Conservation (phyloP, 257 asterid genomes). For the Solanum arcanum region DNA sequence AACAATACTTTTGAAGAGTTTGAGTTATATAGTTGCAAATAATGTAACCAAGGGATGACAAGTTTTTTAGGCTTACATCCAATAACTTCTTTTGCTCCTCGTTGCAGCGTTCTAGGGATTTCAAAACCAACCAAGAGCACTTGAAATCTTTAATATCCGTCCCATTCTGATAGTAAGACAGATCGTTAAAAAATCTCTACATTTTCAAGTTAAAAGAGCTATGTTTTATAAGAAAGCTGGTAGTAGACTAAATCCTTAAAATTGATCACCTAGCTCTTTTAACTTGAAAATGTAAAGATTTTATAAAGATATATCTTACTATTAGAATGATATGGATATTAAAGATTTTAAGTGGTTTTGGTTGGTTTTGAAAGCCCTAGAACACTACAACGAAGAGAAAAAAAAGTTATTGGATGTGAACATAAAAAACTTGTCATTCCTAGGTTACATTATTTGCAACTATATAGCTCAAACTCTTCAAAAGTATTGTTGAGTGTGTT, state of each 20-base stretch:
- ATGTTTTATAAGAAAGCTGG: too few species aligned
- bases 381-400: slow-evolving; percentile 15
- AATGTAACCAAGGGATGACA: neutral
- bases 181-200: neutral
- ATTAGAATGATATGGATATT: too few species aligned
- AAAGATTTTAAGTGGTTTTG: slow-evolving; percentile 16
- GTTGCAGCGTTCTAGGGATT: slow-evolving; percentile 11
- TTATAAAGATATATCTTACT: too few species aligned
- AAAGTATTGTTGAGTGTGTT: neutral
- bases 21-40: neutral
- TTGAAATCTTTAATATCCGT: slow-evolving; percentile 30
- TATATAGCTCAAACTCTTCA: neutral
- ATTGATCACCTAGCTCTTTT: neutral
- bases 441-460: neutral
- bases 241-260: neutral
- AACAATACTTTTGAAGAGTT: neutral
- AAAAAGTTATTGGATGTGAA: slow-evolving; percentile 18
- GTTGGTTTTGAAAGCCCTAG: slow-evolving; percentile 25
- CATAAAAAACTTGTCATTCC: neutral
- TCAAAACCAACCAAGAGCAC: slow-evolving; percentile 34
- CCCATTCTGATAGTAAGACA: neutral
- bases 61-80: slow-evolving; percentile 5
- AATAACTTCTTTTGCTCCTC: slow-evolving; percentile 20
- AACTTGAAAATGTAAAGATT: too few species aligned
- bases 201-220: neutral